Evolutionary conservation across 2,329 filamentous ascomycete species (phyloP), one percentile per base, ranked within the genome.

Genomic region (Claviceps capensis): DNA sequence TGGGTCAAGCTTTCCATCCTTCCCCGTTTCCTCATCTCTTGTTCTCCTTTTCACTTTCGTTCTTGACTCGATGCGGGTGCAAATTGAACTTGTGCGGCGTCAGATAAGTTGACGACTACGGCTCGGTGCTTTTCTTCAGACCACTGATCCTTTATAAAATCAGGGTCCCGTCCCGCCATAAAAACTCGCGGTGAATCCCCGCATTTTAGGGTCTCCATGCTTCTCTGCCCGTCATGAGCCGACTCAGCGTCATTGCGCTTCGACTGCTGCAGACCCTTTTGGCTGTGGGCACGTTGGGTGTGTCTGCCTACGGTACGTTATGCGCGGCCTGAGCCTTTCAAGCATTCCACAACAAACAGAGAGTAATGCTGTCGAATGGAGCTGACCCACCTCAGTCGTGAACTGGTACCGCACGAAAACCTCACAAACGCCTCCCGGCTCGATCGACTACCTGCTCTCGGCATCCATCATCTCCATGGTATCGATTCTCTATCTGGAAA

Each of bases 371-470:
- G 13, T 14, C n/a, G 16, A 17, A 42, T 16, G 44, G 47, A n/a
- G 23, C 49, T 51, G 43, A 51, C 43, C 19, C n/a, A 41, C 23
- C 26, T 7, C 17, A 83, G 80, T 83, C 52, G 69, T 76, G 57
- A 71, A 82, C 64, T 82, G 77, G 76, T 82, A 80, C 63, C 71
- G 76, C 62, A 68, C 65, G 54, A 68, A 78, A 59, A 83, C 76
- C 60, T 68, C 73, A 56, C 72, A 72, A 3, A 58, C 71, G 17
- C 72, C 78, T n/a, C 79, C 80, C 0, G 67, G 71, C 3, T 72
- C 79, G 55, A 65, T 83, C 65, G 76, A 74, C 67, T 81, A 81
- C 63, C 65, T 82, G 55, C 65, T 82, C 59, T 77, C 78, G 60
- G 69, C 69, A 26, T 73, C 77, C 1, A 56, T 77, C 44, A 73